Conservation (phyloP, 2,329 filamentous ascomycete species). For the Blastomyces emzantsi region DNA sequence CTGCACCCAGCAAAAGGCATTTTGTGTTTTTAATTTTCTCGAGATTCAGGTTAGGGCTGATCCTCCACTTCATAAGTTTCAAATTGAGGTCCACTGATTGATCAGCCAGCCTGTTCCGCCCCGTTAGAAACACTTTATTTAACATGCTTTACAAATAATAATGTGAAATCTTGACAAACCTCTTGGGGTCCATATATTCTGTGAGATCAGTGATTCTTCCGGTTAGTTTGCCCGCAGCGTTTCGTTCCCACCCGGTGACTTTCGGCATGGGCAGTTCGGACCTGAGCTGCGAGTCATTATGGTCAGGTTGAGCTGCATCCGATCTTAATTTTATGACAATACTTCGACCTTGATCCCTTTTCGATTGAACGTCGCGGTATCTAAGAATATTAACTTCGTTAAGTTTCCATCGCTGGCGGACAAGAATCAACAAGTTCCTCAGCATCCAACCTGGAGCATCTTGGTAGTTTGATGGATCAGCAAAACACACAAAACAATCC, state of each 20-base stretch:
- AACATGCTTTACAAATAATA: not conserved
- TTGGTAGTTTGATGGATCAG: slow-evolving; percentile 83
- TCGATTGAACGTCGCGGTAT: slow-evolving; percentile 73
- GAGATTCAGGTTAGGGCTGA: slow-evolving; percentile 78
- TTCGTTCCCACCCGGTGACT: slow-evolving; percentile 91
- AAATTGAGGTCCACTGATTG: slow-evolving; percentile 93
- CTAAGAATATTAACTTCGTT: slow-evolving; percentile 74
- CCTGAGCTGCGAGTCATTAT: slow-evolving; percentile 13
- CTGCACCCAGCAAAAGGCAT: slow-evolving; percentile 83
- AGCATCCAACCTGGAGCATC: slow-evolving; percentile 88
- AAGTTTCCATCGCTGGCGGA: slow-evolving; percentile 72
- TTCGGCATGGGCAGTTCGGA: slow-evolving; percentile 57
- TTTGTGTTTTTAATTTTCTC: slow-evolving; percentile 82
- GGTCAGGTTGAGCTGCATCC: slow-evolving; percentile 23
- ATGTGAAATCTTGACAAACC: slow-evolving; percentile 26
- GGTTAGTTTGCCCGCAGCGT: slow-evolving; percentile 65
- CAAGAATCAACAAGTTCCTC: slow-evolving; percentile 75
- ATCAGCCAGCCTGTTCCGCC: slow-evolving; percentile 56
- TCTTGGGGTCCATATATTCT: slow-evolving; percentile 85
- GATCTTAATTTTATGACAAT: slow-evolving; percentile 59
- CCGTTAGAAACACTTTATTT: slow-evolving; percentile 6
- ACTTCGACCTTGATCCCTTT: slow-evolving; percentile 71
- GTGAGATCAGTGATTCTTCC: slow-evolving; percentile 72
- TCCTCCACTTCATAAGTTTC: slow-evolving; percentile 98
- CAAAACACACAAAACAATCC: slow-evolving; percentile 77